Evolutionary conservation across 169 alveolate genomes (phyloP).

Genomic region (Plasmodium knowlesi): DNA sequence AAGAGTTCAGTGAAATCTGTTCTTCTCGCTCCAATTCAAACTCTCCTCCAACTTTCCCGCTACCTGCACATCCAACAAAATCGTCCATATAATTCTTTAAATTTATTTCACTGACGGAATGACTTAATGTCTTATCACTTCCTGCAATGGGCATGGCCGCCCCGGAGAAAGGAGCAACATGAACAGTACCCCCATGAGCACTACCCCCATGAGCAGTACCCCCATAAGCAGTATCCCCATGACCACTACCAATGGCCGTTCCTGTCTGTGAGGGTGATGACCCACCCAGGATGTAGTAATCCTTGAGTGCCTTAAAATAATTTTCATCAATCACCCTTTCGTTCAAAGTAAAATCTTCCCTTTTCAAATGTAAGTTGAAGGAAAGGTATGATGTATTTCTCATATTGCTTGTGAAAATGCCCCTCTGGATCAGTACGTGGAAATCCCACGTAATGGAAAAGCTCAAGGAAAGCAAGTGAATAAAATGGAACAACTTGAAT

Average conservation of each 20-base stretch:
- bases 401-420: conserved; percentile 69
- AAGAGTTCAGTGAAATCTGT: neutral
- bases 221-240: neutral
- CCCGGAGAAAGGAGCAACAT: neutral
- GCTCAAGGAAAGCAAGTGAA: conserved; percentile 59
- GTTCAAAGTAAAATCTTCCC: conserved; percentile 44
- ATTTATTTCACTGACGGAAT: conserved; percentile 35
- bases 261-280: neutral
- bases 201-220: neutral
- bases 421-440: conserved; percentile 35
- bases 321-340: conserved; percentile 17
- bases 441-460: conserved; percentile 74
- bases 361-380: conserved; percentile 41
- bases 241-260: neutral
- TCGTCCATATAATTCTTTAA: conserved; percentile 45
- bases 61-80: conserved; percentile 9
- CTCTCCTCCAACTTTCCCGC: neutral
- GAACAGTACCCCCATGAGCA: neutral
- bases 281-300: conserved; percentile 7
- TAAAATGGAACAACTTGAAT: conserved; percentile 69
- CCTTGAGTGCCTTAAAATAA: conserved; percentile 22
- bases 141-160: neutral
- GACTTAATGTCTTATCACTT: neutral
- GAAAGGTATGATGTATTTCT: conserved; percentile 19
- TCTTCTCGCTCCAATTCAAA: conserved; percentile 4